phyloP scores from a whole-genome alignment of 768 basidiomycete species.

The Antrodiella citrinella region DNA sequence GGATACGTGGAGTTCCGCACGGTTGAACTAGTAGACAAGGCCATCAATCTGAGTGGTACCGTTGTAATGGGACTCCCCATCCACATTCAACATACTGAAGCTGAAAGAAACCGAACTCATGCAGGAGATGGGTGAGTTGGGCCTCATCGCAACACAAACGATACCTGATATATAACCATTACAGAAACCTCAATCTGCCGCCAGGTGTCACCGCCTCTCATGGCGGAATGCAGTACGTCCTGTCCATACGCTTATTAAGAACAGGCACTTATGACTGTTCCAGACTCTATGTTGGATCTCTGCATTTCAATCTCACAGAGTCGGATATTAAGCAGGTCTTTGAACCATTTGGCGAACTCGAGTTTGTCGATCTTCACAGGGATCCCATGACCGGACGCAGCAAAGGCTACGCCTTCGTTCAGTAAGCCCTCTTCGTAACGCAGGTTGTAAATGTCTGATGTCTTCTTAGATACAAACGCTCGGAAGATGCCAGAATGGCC shows the following conservation, averaged over 20 bases:
- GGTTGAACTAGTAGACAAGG: conserved; percentile 87
- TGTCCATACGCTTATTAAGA: too few species aligned
- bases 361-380: conserved; percentile 96
- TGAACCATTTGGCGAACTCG: conserved; percentile 96
- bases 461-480: conserved; percentile 66
- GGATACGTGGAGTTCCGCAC: conserved; percentile 96
- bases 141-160: conserved; percentile 10
- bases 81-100: conserved; percentile 93
- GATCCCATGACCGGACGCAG: conserved; percentile 92
- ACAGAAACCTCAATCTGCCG: conserved; percentile 71
- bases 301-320: conserved; percentile 95
- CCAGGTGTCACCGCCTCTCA: conserved; percentile 79
- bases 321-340: conserved; percentile 99
- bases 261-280: too few species aligned
- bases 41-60: conserved; percentile 83
- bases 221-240: conserved; percentile 71
- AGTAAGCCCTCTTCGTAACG: conserved; percentile 42
- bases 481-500: conserved; percentile 95
- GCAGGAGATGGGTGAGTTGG: conserved; percentile 73
- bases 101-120: conserved; percentile 87
- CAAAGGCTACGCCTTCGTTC: conserved; percentile 97
- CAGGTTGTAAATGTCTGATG: conserved; percentile 3
- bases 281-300: conserved; percentile 93
- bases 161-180: conserved; percentile 9
- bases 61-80: conserved; percentile 98